A percentile compares a stretch with the other conserved stretches of the same genome.
Evolutionary conservation across 441 rosid species (phyloP).

Genomic region (Gossypium schwendimanii): DNA sequence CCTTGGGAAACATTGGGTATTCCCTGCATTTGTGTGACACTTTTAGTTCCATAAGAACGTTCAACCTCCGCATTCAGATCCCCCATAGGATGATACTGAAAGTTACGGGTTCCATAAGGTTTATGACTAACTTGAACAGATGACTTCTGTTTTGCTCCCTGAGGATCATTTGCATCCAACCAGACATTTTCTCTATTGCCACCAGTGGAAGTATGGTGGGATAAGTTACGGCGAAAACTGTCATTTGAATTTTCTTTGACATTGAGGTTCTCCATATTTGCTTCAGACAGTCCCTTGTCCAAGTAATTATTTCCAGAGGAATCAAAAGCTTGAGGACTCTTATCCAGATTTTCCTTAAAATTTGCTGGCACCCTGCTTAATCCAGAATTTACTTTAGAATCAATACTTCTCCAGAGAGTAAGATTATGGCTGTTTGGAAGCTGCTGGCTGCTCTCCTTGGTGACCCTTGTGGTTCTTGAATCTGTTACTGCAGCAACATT

Average conservation of each 20-base stretch:
- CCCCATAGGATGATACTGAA: slow-evolving; percentile 93
- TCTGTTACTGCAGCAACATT: slow-evolving; percentile 28
- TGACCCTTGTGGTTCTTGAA: slow-evolving; percentile 29
- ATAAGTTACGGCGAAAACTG: slow-evolving; percentile 26
- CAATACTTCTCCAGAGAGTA: slow-evolving; percentile 40
- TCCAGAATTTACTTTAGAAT: slow-evolving; percentile 23
- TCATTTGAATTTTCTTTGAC: slow-evolving; percentile 34
- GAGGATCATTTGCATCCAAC: slow-evolving; percentile 42
- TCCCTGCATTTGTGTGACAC: slow-evolving; percentile 29
- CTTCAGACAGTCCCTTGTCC: slow-evolving; percentile 29
- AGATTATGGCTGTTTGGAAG: slow-evolving; percentile 24
- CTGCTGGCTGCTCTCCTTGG: slow-evolving; percentile 35
- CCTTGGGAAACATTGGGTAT: slow-evolving; percentile 31
- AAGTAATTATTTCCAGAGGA: slow-evolving; percentile 35
- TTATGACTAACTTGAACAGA: slow-evolving; percentile 34
- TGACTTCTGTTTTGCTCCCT: slow-evolving; percentile 43
- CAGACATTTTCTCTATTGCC: slow-evolving; percentile 31
- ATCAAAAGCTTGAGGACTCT: slow-evolving; percentile 36
- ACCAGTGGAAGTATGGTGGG: slow-evolving; percentile 25
- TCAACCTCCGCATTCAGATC: slow-evolving; percentile 51
- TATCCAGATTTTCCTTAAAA: slow-evolving; percentile 25
- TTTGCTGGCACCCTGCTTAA: slow-evolving; percentile 22
- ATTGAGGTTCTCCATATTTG: slow-evolving; percentile 23
- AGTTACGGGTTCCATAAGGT: slow-evolving; percentile 50
- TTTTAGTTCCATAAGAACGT: slow-evolving; percentile 32